A percentile compares a stretch with the other conserved stretches of the same genome.
These are phyloP conservation scores for Echites panduratus DNA, from an alignment of 257 asterid genomes.

Conservation along the genomic window DNA sequence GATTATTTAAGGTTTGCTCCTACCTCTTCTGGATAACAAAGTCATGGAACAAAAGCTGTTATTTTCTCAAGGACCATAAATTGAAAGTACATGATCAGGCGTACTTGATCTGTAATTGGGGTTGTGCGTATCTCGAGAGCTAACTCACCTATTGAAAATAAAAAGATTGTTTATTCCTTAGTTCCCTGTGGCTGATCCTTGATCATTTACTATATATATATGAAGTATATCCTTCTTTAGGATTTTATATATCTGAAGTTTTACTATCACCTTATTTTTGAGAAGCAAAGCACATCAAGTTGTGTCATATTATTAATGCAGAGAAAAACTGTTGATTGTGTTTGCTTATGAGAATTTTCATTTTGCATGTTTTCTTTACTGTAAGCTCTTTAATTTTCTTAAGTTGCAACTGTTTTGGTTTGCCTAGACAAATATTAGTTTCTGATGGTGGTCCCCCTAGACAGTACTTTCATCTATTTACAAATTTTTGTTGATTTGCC, in stretches of 20 bases:
- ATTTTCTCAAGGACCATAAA: neutral
- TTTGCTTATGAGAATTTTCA: neutral
- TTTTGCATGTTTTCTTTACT: too few species aligned
- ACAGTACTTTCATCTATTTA: neutral
- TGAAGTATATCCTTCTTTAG: neutral
- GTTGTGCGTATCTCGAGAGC: neutral
- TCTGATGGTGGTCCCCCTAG: neutral
- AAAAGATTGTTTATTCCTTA: neutral
- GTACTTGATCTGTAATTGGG: neutral
- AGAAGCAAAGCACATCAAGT: neutral
- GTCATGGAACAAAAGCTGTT: neutral
- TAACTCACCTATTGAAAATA: neutral
- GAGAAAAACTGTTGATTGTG: neutral
- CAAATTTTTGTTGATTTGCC: neutral
- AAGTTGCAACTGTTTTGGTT: neutral
- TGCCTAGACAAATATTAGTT: neutral
- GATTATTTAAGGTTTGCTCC: conserved; percentile 79
- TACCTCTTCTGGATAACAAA: neutral
- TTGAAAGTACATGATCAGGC: neutral
- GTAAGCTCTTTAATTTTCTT: neutral
- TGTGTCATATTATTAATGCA: neutral
- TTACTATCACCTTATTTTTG: neutral
- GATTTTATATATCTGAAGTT: neutral
- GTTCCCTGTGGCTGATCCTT: neutral
- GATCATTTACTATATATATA: too few species aligned